phyloP scores from a whole-genome alignment of 2,329 filamentous ascomycete species.

The Cytospora schulzeri region DNA sequence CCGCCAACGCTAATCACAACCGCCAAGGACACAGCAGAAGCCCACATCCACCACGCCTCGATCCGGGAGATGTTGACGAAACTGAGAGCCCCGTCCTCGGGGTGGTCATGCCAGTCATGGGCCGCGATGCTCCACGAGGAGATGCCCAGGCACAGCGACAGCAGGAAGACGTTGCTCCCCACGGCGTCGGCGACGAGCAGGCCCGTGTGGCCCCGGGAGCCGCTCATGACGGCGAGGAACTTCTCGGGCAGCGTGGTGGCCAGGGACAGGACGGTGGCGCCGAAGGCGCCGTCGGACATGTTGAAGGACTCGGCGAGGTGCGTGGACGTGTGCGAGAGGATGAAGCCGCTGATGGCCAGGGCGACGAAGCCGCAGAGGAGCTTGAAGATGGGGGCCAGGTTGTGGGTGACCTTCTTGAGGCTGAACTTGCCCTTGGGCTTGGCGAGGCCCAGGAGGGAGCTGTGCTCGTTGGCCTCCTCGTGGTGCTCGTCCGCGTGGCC shows the following conservation, averaged over 20 bases:
- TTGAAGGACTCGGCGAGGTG: slow-evolving; percentile 26
- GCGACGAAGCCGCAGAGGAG: slow-evolving; percentile 39
- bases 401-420: slow-evolving; percentile 20
- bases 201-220: slow-evolving; percentile 47
- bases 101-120: slow-evolving; percentile 27
- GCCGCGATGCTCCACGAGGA: slow-evolving; percentile 22
- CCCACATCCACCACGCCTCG: slow-evolving; percentile 28
- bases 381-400: slow-evolving; percentile 17
- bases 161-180: slow-evolving; percentile 57
- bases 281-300: slow-evolving; percentile 29
- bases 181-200: slow-evolving; percentile 56
- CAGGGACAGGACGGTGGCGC: slow-evolving; percentile 25
- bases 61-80: slow-evolving; percentile 23
- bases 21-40: slow-evolving; percentile 13
- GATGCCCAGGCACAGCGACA: slow-evolving; percentile 52
- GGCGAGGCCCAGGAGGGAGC: slow-evolving; percentile 16
- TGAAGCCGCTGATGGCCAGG: slow-evolving; percentile 42
- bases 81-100: slow-evolving; percentile 12
- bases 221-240: slow-evolving; percentile 51
- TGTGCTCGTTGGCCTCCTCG: slow-evolving; percentile 20
- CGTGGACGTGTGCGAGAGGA: slow-evolving; percentile 26
- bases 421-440: slow-evolving; percentile 2
- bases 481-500: neutral
- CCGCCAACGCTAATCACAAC: slow-evolving; percentile 21
- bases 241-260: slow-evolving; percentile 59